Base-by-base conservation (phyloP, 495 filamentous ascomycete genomes). In the Letharia lupina region DNA sequence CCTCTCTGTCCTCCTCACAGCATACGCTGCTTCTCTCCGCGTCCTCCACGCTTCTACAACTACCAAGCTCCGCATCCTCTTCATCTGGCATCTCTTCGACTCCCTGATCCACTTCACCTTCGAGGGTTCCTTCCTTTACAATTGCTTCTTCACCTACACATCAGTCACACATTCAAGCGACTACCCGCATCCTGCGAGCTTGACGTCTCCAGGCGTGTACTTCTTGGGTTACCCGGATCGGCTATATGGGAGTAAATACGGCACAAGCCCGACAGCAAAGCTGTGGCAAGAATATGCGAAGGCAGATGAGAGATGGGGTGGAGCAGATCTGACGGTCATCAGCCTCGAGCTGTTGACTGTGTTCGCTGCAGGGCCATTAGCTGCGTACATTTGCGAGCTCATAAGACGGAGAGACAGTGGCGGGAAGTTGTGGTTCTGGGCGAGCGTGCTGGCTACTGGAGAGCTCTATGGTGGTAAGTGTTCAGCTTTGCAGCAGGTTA, bases 71-170 rank as follows among this genome's bases (percentile, higher is more conserved):
- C 90, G 91, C 68, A 72, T 87, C 71, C 86, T 98, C 67, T 96
- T 95, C 82, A 85, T 92, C 80, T 98, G 93, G 93, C 93, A 96
- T 81, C 81, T 86, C 68, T 96, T 96, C 79, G 91, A 96, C 76
- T 87, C 88, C 58, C 84, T 98, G 28, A 91, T 91, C 70, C 93
- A 97, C 80, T 79, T 93, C 76, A 79, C 89, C 70, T 87, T 96
- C 76, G 93, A 98, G 77, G 91, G 89, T 48, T 87, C 87, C 63
- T 98, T 89, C 78, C 86, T 96, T 59, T 96, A 91, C 80, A 87
- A 96, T 77, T 96, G 90, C 77, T 91, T 97, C 82, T 90, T 90
- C 81, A 86, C 86, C 67, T 90, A 81, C 70, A 76, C 77, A 7
- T 74, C 77, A 50, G 69, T 84, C 60, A 52, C 71, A 56, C 60